These are phyloP conservation scores for Botrytis porri DNA, from an alignment of 2,329 filamentous ascomycete genomes.

Conservation along the genomic window DNA sequence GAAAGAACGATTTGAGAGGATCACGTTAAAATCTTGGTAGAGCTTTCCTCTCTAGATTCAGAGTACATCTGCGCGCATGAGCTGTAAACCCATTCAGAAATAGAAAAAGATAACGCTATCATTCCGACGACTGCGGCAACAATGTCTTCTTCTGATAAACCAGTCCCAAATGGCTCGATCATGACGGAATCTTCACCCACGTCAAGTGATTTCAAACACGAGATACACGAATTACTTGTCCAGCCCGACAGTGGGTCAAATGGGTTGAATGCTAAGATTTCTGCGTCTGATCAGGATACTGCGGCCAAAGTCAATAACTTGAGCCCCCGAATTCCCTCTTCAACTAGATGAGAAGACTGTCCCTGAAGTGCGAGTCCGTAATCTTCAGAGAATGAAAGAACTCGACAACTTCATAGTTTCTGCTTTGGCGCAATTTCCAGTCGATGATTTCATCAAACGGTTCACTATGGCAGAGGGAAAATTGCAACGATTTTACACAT, in stretches of 20 bases:
- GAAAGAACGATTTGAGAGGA: background rate
- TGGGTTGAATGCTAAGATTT: background rate
- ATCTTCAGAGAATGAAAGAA: background rate
- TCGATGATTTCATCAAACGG: background rate
- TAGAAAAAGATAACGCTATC: background rate
- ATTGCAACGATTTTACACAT: background rate
- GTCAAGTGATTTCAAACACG: background rate
- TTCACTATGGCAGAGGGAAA: background rate
- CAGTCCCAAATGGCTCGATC: background rate
- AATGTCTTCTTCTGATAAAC: background rate
- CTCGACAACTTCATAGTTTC: background rate
- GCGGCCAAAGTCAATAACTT: background rate
- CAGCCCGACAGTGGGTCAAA: background rate
- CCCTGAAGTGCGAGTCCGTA: background rate
- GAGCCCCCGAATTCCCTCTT: background rate
- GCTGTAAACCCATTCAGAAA: background rate
- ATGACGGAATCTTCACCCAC: background rate
- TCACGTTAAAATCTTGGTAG: too few relatives aligned
- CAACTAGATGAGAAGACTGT: background rate
- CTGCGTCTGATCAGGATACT: background rate
- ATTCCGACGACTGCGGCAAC: too few relatives aligned
- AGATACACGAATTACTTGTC: background rate
- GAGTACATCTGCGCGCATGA: background rate
- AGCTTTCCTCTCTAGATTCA: background rate
- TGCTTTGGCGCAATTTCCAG: background rate